Evolutionary conservation across 2,329 filamentous ascomycete genomes (phyloP).

Genomic region (Epicoccum nigrum): DNA sequence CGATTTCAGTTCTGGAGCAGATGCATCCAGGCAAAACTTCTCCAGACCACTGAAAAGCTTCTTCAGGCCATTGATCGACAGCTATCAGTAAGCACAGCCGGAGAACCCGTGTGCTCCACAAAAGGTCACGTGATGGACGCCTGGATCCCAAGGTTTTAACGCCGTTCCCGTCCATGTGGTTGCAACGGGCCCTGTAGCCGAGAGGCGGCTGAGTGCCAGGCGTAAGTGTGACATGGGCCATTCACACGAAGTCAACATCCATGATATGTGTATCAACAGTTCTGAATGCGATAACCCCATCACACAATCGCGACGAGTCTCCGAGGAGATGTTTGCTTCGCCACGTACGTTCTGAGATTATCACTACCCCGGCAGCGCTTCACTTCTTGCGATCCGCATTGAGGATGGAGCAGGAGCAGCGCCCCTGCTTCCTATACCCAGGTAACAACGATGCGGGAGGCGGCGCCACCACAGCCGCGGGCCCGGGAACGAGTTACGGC

Average conservation of each 20-base stretch:
- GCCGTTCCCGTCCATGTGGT: not conserved
- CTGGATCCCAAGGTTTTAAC: not conserved
- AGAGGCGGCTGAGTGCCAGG: slow-evolving; percentile 1
- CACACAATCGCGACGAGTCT: not conserved
- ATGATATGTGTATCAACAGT: not conserved
- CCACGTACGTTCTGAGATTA: too few relatives aligned
- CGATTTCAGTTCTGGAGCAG: not conserved
- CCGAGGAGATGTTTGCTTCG: not conserved
- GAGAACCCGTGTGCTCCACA: not conserved
- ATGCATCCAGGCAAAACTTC: too few relatives aligned
- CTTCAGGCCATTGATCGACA: not conserved
- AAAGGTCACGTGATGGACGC: not conserved
- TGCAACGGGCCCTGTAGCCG: not conserved
- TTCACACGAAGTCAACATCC: not conserved
- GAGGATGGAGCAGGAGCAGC: slow-evolving; percentile 5
- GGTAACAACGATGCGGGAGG: not conserved
- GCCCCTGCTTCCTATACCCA: slow-evolving; percentile 2
- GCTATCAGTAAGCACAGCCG: not conserved
- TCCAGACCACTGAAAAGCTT: not conserved
- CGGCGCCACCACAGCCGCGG: slow-evolving; percentile 6
- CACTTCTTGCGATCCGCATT: not conserved
- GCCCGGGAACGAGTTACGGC: slow-evolving; percentile 3
- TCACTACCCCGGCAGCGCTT: too few relatives aligned
- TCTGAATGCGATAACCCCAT: not conserved
- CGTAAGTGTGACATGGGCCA: not conserved